A percentile compares a stretch with the other conserved stretches of the same genome.
Conservation (phyloP, 805 yeast species). For the Metschnikowia colocasiae region DNA sequence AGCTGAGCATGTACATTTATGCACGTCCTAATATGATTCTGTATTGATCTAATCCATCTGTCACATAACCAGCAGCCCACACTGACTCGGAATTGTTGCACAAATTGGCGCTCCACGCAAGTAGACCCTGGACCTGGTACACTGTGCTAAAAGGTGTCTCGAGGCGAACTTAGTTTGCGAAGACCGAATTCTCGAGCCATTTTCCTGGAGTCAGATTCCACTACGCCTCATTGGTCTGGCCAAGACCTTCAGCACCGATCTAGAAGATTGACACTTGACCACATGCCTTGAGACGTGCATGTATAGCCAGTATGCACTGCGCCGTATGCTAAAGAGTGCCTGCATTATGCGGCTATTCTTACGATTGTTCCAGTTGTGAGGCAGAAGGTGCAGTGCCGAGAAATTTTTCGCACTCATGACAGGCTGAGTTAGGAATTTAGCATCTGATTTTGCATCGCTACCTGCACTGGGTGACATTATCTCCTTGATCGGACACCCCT, state of each 20-base stretch:
- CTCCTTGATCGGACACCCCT: conserved; percentile 1
- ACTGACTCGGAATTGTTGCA: background rate
- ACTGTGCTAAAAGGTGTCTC: background rate
- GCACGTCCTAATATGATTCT: background rate
- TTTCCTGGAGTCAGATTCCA: too few relatives aligned
- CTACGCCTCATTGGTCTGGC: background rate
- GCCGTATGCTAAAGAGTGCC: background rate
- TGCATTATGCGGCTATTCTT: background rate
- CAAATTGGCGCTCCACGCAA: too few relatives aligned
- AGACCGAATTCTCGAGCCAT: too few relatives aligned
- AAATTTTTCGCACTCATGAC: background rate
- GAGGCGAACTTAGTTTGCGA: too few relatives aligned
- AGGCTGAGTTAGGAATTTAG: background rate
- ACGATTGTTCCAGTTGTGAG: background rate
- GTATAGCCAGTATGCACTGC: background rate
- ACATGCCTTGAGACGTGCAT: background rate
- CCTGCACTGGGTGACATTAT: background rate
- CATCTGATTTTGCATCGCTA: background rate
- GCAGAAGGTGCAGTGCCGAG: conserved; percentile 1
- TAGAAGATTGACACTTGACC: background rate
- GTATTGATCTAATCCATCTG: background rate
- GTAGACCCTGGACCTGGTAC: background rate
- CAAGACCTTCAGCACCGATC: background rate
- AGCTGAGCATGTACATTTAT: background rate
- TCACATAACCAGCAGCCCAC: background rate